Percentiles rank a stretch among this genome's conserved stretches.
These are phyloP conservation scores for Tetracladium marchalianum DNA, from an alignment of 495 filamentous ascomycete species.

Conservation along the genomic window DNA sequence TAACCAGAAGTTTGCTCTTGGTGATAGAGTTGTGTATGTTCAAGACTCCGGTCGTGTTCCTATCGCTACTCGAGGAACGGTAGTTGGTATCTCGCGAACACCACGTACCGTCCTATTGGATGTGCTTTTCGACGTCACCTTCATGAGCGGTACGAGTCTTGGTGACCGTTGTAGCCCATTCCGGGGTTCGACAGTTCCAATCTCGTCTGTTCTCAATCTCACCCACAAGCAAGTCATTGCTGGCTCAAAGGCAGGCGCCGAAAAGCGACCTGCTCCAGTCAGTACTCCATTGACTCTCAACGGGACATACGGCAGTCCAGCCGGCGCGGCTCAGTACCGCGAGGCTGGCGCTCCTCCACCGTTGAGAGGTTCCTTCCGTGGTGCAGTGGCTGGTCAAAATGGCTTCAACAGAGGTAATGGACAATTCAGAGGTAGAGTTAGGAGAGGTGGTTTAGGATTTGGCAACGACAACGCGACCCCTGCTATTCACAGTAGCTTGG, in stretches of 20 bases:
- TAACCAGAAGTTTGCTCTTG: constrained; percentile 74
- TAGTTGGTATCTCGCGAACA: constrained; percentile 83
- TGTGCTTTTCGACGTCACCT: constrained; percentile 84
- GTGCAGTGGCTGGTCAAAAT: constrained; percentile 40
- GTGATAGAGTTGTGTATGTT: constrained; percentile 87
- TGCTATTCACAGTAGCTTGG: constrained; percentile 12
- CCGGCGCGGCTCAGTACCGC: constrained; percentile 50
- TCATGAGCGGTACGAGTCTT: constrained; percentile 91
- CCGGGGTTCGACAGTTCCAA: constrained; percentile 84
- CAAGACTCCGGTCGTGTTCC: constrained; percentile 91
- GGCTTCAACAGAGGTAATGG: constrained; percentile 23
- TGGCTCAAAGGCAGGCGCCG: constrained; percentile 55
- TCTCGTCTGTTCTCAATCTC: constrained; percentile 77
- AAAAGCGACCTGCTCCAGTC: constrained; percentile 44
- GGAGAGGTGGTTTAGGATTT: constrained; percentile 19
- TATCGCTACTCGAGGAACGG: constrained; percentile 83
- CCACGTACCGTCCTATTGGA: constrained; percentile 73
- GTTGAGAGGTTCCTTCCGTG: constrained; percentile 61
- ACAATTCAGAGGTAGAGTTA: constrained; percentile 24
- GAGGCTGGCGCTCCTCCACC: constrained; percentile 60
- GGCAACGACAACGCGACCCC: constrained; percentile 16
- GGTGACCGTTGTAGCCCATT: constrained; percentile 89
- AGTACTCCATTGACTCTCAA: constrained; percentile 45
- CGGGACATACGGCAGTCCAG: constrained; percentile 48
- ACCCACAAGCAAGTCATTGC: constrained; percentile 72